Percentiles rank a stretch among this genome's conserved stretches.
Evolutionary conservation across 73 alveolate genomes (phyloP).

Genomic region (Symbiodinium pilosum): DNA sequence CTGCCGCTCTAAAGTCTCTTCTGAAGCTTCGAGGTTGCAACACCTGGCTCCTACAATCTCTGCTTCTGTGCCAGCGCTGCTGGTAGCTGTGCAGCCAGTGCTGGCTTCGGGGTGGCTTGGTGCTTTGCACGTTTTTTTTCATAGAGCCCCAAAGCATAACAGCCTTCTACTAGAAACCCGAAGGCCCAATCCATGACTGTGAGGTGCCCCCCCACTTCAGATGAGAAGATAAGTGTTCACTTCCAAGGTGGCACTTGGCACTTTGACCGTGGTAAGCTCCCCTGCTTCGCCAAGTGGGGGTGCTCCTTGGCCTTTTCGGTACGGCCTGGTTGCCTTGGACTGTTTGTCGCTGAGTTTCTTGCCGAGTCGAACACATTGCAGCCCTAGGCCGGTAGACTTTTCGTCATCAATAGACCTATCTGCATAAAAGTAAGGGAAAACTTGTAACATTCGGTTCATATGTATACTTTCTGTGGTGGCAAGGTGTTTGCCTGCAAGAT

Average conservation of each 20-base stretch:
- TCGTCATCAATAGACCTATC: too few species aligned
- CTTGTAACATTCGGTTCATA: not conserved
- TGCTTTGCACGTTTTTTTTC: too few species aligned
- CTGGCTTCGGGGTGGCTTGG: slow-evolving; percentile 9
- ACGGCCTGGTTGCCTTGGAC: not conserved
- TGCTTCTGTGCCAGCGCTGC: slow-evolving; percentile 20
- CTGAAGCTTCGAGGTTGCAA: not conserved
- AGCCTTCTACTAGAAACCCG: too few species aligned
- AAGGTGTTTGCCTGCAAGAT: not conserved
- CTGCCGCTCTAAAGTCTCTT: too few species aligned
- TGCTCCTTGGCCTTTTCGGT: not conserved
- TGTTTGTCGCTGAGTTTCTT: too few species aligned
- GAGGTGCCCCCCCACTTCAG: not conserved
- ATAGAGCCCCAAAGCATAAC: too few species aligned
- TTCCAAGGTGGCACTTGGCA: slow-evolving; percentile 1
- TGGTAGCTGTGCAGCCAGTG: not conserved
- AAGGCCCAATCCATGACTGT: too few species aligned
- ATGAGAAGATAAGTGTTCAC: not conserved
- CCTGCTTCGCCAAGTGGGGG: not conserved
- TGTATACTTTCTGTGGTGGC: not conserved
- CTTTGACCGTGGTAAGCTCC: not conserved
- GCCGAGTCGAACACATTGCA: too few species aligned
- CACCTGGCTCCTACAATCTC: not conserved
- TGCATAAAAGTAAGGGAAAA: too few species aligned
- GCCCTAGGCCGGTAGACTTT: too few species aligned